Evolutionary conservation across 164 flowering plant species (phyloP), one percentile per base, ranked within the genome.

Genomic region (Vitis labrusca): DNA sequence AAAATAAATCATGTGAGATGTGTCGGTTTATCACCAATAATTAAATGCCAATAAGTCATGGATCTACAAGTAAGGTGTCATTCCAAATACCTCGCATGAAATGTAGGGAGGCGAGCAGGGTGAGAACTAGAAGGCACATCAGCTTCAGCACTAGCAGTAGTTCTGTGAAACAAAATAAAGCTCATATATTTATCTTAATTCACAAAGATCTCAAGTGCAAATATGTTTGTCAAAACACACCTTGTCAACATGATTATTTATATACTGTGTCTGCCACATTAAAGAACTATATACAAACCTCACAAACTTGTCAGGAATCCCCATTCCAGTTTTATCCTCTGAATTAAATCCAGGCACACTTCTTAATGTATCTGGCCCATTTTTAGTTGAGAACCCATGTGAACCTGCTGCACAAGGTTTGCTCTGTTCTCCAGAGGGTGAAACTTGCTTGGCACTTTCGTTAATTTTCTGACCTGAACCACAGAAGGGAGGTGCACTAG

Each of bases 401-500:
- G 83, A 19, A 54, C 68, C 72, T 17, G 60, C 65, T 12, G 59
- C 47, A 50, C 54, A 9, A 44, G 77, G 64, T 11, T 69, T 12
- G 54, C 60, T 29, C 52, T 72, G 63, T 51, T 74, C 59, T 66
- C 61, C 61, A 62, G 80, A 60, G 19, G 71, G 71, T 32, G 78
- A 74, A 66, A 30, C 68, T 69, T 70, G 66, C 52, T 78, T 77
- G 17, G 55, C 52, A 27, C 47, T 79, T 72, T 67, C 82, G 58
- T 76, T 81, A 32, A 80, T 83, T 65, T 87, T 91, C 55, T 76
- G 82, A 64, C 58, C 67, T 29, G 88, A 69, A 71, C 78, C 76
- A 66, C 65, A 50, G 73, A 93, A 74, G 16, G 94, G 96, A 73
- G 96, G 96, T 37, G 98, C 98, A 83, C 89, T 93, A 0, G 96